Base-by-base conservation (phyloP, 2,329 filamentous ascomycete species). In the Metarhizium sp. region DNA sequence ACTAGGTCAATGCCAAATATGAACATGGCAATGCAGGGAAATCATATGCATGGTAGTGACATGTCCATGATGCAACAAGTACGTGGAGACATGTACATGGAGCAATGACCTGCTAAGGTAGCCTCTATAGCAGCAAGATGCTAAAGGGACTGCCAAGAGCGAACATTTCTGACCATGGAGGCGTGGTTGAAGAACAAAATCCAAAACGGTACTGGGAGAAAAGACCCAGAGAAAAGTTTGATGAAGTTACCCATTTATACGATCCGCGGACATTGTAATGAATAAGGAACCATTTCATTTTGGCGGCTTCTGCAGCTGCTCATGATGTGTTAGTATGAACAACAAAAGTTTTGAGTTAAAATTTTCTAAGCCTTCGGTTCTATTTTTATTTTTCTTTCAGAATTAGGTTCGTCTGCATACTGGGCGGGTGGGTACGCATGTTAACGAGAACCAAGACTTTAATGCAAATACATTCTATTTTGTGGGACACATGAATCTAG, bases 71-170 rank as follows among this genome's bases (percentile, higher is more conserved):
- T 78, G 66, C 72, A 75, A 56, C 71, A 73, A 36, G 71, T 77
- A 40, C 70, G 73, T 50, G 69, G 71, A 45, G 77, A 80, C 55
- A 68, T 81, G 75, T 81, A 77, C 62, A 75, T 79, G 72, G 76
- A 78, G 59, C 78, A 67, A 43, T 11, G 55, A 54, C 5, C 30
- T 40, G 52, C 55, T 20, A 46, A 29, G 11, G 38, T 11, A 13
- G 38, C 8, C 38, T 40, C 4, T 16, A 16, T 40, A 11, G 14
- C 4, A 7, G 16, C 6, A 7, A 25, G 34, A 51, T 11, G 49
- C 4, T n/a, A 51, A 51, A 7, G 32, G 18, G n/a, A 18, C n/a
- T 16, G 6, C n/a, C 32, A 51, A 20, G 34, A 25, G 32, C 4
- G 11, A 40, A 25, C 14, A 11, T 25, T 7, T 45, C 18, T 45